Evolutionary conservation across 805 yeast genomes (phyloP).

Genomic region (Zygosaccharomyces bisporus): DNA sequence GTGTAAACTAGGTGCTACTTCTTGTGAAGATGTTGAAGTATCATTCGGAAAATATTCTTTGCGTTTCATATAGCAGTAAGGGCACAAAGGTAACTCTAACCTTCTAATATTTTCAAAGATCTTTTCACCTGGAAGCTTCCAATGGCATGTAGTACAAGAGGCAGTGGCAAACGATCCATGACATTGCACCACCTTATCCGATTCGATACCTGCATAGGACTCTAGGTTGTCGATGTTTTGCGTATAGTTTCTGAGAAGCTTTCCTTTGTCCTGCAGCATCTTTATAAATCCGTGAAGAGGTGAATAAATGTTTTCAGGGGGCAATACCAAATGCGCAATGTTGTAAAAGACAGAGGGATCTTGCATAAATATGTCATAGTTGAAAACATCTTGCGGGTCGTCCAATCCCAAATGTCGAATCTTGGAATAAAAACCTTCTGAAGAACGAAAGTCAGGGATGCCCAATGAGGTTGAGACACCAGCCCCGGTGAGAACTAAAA

Average conservation of each 20-base stretch:
- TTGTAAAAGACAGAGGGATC: slow-evolving; percentile 81
- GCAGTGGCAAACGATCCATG: slow-evolving; percentile 92
- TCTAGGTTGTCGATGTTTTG: slow-evolving; percentile 90
- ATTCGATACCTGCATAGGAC: slow-evolving; percentile 67
- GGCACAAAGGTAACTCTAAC: slow-evolving; percentile 67
- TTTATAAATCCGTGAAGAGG: slow-evolving; percentile 81
- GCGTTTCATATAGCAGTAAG: slow-evolving; percentile 53
- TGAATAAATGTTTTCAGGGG: slow-evolving; percentile 62
- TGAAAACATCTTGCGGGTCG: slow-evolving; percentile 91
- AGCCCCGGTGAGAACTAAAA: slow-evolving; percentile 84
- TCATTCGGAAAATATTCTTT: slow-evolving; percentile 30
- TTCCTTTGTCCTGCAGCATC: slow-evolving; percentile 68
- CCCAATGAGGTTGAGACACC: slow-evolving; percentile 89
- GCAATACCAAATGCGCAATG: slow-evolving; percentile 81
- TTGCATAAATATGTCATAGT: slow-evolving; percentile 60
- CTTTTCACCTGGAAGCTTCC: slow-evolving; percentile 59
- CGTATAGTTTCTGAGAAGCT: slow-evolving; percentile 77
- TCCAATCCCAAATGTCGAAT: slow-evolving; percentile 63
- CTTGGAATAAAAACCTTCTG: slow-evolving; percentile 76
- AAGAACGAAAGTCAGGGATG: slow-evolving; percentile 88
- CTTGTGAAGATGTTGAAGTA: slow-evolving; percentile 5
- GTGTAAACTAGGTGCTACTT: slow-evolving; percentile 1
- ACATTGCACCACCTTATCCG: slow-evolving; percentile 74
- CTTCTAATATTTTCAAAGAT: slow-evolving; percentile 57
- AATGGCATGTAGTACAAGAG: slow-evolving; percentile 73